Evolutionary conservation across 768 basidiomycete genomes (phyloP).

Genomic region (Trametes meyenii): DNA sequence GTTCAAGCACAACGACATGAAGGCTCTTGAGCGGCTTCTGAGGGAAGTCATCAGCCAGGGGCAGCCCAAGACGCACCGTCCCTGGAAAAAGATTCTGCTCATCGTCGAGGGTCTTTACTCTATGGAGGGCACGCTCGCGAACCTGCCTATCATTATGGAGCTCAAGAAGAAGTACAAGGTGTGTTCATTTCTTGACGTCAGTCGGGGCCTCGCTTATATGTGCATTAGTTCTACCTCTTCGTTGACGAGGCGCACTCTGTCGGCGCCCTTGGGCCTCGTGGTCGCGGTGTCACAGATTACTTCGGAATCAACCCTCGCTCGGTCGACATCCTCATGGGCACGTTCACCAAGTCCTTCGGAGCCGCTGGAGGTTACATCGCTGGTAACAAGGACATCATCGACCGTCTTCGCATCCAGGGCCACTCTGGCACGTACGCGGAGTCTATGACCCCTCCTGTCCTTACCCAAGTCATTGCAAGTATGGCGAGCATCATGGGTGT

Average conservation of each 20-base stretch:
- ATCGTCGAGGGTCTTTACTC: conserved; percentile 96
- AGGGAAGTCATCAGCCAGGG: conserved; percentile 95
- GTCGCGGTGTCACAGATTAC: conserved; percentile 95
- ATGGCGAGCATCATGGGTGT: conserved; percentile 98
- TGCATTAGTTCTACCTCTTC: conserved; percentile 85
- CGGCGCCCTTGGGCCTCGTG: conserved; percentile 92
- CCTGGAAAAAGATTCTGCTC: conserved; percentile 97
- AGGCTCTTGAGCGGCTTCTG: conserved; percentile 74
- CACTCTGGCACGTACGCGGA: conserved; percentile 89
- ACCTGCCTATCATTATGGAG: conserved; percentile 80
- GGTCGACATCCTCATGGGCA: conserved; percentile 97
- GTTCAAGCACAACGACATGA: conserved; percentile 98
- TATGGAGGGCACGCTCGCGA: conserved; percentile 96
- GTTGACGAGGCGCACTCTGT: conserved; percentile 98
- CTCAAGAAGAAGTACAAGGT: conserved; percentile 97
- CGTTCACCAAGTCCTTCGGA: conserved; percentile 95
- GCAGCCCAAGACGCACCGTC: conserved; percentile 96
- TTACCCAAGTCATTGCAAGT: conserved; percentile 87
- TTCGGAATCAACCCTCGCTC: conserved; percentile 80
- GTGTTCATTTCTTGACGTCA: conserved; percentile 22
- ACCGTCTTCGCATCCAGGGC: conserved; percentile 77
- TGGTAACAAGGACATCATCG: conserved; percentile 78
- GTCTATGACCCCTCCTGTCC: conserved; percentile 85
- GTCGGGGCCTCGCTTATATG: not conserved
- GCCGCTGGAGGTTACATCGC: conserved; percentile 95